These are phyloP conservation scores for Myxozyma nipponensis DNA, from an alignment of 805 yeast genomes.

Conservation along the genomic window DNA sequence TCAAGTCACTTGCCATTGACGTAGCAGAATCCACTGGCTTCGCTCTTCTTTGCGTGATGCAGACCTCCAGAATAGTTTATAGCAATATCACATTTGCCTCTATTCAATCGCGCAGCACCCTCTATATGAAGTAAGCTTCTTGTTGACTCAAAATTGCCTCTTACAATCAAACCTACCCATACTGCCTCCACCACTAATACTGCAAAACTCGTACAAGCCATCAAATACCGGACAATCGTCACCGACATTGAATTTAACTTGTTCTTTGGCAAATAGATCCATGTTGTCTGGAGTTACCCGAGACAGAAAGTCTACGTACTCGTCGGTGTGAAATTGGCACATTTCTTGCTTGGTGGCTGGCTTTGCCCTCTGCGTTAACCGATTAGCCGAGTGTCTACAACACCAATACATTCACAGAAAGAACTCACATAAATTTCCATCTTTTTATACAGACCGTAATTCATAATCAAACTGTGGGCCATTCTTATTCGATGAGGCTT, in stretches of 20 bases:
- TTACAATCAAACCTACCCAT: constrained; percentile 49
- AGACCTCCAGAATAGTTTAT: constrained; percentile 96
- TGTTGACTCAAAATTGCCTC: neutral
- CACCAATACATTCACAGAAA: neutral
- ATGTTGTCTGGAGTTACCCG: constrained; percentile 24
- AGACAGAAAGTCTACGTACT: constrained; percentile 74
- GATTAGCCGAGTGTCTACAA: neutral
- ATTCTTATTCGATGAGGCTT: constrained; percentile 98
- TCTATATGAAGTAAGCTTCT: constrained; percentile 27
- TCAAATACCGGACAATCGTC: constrained; percentile 96
- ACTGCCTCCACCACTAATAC: constrained; percentile 89
- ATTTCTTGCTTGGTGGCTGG: constrained; percentile 97
- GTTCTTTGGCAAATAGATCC: constrained; percentile 63
- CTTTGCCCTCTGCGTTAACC: constrained; percentile 59
- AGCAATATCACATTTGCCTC: constrained; percentile 89
- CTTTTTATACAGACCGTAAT: constrained; percentile 91
- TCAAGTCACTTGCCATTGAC: constrained; percentile 47
- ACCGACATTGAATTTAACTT: constrained; percentile 89
- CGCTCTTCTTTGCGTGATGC: constrained; percentile 93
- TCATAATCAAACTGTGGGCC: constrained; percentile 96
- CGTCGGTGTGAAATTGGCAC: constrained; percentile 98
- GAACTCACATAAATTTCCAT: constrained; percentile 78
- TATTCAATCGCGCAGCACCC: constrained; percentile 83
- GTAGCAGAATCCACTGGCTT: constrained; percentile 94
- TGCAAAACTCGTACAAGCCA: constrained; percentile 87